Evolutionary conservation across 2,329 filamentous ascomycete species (phyloP), one percentile per base, ranked within the genome.

Genomic region (Chaetomium sp.): DNA sequence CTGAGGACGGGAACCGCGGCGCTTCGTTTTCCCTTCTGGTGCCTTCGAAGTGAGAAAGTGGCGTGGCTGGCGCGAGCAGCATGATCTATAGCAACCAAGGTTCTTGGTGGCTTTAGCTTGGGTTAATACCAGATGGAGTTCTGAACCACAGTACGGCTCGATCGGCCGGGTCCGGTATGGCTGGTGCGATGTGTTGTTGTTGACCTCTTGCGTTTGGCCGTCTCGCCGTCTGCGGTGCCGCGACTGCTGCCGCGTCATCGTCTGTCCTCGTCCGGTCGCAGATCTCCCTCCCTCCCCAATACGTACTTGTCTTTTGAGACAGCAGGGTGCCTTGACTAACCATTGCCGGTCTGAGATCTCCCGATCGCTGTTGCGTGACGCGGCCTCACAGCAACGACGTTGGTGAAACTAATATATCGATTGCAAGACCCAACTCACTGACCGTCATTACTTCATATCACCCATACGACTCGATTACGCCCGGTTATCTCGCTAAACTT

Each of bases 231-330:
- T 35, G 49, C 42, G 58, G 23, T 25, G 57, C 42, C 45, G 12
- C 19, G 42, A 12, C 6, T 55, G 62, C 6, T 55, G 65, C 65
- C 65, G 67, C 67, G 63, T 68, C 58, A 64, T 49, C 57, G 4
- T 13, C 31, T 2, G n/a, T n/a, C n/a, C 56, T 54, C 57, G 38
- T 42, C 16, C 60, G 65, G 65, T 60, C 60, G 65, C 65, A 61
- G 51, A 27, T 42, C 38, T n/a, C 7, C 4, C 38, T n/a, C 16
- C 16, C 3, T 42, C 38, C 38, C 38, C 38, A n/a, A 42, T 42
- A 42, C 16, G 38, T 16, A n/a, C 4, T 7, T 42, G 4, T 42
- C 19, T 16, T 42, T 16, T 42, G 38, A 42, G 38, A 42, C 38
- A 42, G 6, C 16, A 42, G 19, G 7, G 5, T 42, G 16, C 16